A percentile compares a stretch with the other conserved stretches of the same genome.
Evolutionary conservation across 257 asterid genomes (phyloP).

Genomic region (Solanum virginianum): DNA sequence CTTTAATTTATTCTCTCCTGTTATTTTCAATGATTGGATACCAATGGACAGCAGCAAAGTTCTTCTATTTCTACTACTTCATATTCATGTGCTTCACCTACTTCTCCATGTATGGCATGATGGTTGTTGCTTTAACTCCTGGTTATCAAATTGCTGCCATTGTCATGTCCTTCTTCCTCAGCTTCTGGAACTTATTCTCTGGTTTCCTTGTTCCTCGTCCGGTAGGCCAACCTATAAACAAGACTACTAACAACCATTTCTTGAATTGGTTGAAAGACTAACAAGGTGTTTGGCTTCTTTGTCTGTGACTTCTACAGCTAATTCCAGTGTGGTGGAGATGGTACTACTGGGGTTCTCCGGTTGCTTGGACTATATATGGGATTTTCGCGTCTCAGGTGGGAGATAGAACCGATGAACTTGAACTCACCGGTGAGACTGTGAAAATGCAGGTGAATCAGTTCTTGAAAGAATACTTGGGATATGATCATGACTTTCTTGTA

Average conservation of each 20-base stretch:
- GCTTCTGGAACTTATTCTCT: conserved; percentile 87
- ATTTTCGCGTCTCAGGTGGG: conserved; percentile 52
- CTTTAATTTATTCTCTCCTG: conserved; percentile 43
- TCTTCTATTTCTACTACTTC: conserved; percentile 73
- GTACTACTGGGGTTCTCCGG: conserved; percentile 92
- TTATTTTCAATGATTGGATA: conserved; percentile 77
- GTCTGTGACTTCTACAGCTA: conserved; percentile 27
- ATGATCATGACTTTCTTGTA: conserved; percentile 49
- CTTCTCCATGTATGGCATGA: conserved; percentile 91
- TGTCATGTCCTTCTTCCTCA: conserved; percentile 71
- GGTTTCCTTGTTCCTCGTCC: conserved; percentile 82
- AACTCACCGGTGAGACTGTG: conserved; percentile 9
- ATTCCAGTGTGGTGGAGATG: conserved; percentile 90
- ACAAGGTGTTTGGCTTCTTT: neutral
- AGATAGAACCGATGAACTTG: conserved; percentile 20
- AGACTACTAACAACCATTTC: neutral
- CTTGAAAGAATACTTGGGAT: conserved; percentile 41
- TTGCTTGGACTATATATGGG: conserved; percentile 73
- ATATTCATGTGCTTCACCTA: conserved; percentile 80
- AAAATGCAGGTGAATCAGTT: conserved; percentile 18
- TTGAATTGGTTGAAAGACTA: neutral
- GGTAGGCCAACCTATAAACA: conserved; percentile 17
- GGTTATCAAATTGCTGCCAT: conserved; percentile 74
- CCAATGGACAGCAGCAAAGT: conserved; percentile 49
- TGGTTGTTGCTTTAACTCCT: conserved; percentile 81